Conservation (phyloP, 106 monocot genomes). For the Dendrobium nobile region DNA sequence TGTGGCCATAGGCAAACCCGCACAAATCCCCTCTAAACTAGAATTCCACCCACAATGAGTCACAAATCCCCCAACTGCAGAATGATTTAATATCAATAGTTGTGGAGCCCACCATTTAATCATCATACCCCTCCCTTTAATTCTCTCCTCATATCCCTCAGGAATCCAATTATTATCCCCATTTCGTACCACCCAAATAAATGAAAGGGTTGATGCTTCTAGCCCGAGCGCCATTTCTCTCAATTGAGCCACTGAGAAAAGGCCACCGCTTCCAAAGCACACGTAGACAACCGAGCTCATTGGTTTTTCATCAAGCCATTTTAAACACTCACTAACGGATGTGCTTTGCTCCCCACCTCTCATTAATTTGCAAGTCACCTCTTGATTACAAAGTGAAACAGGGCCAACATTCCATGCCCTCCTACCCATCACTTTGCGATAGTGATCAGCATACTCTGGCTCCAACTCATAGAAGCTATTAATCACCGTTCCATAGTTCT, state of each 20-base stretch:
- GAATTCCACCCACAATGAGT: slow-evolving; percentile 80
- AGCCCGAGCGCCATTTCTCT: background rate
- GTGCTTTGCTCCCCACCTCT: background rate
- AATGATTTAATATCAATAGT: too few species aligned
- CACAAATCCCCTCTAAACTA: slow-evolving; percentile 27
- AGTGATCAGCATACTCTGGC: slow-evolving; percentile 13
- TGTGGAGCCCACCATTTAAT: too few species aligned
- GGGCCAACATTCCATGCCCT: slow-evolving; percentile 17
- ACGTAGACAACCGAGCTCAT: slow-evolving; percentile 14
- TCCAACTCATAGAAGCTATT: slow-evolving; percentile 25
- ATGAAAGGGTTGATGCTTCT: background rate
- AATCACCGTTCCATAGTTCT: slow-evolving; percentile 11
- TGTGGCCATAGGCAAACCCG: slow-evolving; percentile 46
- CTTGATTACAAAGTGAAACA: background rate
- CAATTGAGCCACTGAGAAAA: background rate
- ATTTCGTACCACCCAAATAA: background rate
- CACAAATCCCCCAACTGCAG: background rate
- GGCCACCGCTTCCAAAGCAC: slow-evolving; percentile 16
- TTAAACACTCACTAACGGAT: background rate
- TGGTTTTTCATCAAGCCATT: slow-evolving; percentile 26
- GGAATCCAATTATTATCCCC: too few species aligned
- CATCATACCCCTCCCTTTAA: too few species aligned
- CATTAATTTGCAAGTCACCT: background rate
- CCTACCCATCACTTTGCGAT: background rate
- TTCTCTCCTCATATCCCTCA: too few species aligned